Evolutionary conservation across 2,329 filamentous ascomycete species (phyloP).

Genomic region (Ophiostoma montium): DNA sequence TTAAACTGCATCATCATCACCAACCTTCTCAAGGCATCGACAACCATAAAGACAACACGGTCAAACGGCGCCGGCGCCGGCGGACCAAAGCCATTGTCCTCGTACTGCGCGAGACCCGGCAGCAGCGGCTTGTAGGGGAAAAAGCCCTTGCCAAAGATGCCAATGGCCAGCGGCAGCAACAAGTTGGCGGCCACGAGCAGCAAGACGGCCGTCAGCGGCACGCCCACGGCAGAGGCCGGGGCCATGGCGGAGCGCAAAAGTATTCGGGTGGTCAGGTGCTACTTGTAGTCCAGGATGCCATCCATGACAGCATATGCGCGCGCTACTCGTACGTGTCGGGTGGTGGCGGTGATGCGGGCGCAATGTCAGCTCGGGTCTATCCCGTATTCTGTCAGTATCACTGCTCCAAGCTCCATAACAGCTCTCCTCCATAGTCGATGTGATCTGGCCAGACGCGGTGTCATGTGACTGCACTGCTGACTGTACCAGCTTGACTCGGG

Average conservation of each 20-base stretch:
- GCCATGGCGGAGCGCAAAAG: not conserved
- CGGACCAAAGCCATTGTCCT: constrained; percentile 36
- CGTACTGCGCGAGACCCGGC: constrained; percentile 63
- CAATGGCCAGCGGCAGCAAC: constrained; percentile 58
- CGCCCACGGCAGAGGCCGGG: not conserved
- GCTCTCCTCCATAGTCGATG: too few relatives aligned
- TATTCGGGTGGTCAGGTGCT: too few relatives aligned
- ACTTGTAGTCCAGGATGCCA: too few relatives aligned
- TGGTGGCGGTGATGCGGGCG: too few relatives aligned
- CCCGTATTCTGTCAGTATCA: too few relatives aligned
- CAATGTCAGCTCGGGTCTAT: too few relatives aligned
- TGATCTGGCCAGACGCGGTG: too few relatives aligned
- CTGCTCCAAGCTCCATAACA: too few relatives aligned
- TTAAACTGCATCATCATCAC: not conserved
- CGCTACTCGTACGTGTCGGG: too few relatives aligned
- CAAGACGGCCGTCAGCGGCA: constrained; percentile 17
- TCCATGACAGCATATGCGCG: too few relatives aligned
- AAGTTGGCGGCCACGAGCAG: constrained; percentile 57
- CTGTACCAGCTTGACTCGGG: too few relatives aligned
- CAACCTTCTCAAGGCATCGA: constrained; percentile 56
- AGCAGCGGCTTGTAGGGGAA: constrained; percentile 96
- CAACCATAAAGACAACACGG: constrained; percentile 90
- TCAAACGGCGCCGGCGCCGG: constrained; percentile 63
- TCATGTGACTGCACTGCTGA: too few relatives aligned
- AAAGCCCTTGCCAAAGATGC: constrained; percentile 78